Evolutionary conservation across 2,329 filamentous ascomycete genomes (phyloP), one percentile per base, ranked within the genome.

Genomic region (Peltaster fructicola): DNA sequence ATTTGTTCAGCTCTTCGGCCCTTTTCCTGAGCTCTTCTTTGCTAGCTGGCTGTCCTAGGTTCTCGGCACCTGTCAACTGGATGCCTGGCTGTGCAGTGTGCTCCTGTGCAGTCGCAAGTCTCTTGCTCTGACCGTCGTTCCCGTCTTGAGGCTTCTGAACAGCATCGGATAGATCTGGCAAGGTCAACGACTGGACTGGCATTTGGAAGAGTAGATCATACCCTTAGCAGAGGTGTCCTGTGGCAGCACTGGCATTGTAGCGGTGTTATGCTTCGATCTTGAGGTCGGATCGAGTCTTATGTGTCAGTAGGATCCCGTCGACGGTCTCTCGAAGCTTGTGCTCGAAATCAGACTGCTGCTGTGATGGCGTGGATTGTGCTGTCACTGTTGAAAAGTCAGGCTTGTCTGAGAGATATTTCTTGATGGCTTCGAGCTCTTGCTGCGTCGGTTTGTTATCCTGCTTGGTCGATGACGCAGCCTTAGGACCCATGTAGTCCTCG

Each of bases 21-120:
- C 57, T 46, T 47, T 54, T 57, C 53, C 53, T 57, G 20, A 60
- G 41, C 37, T 58, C 56, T 35, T 60, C 58, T 43, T 59, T 61
- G 40, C 48, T 56, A 23, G 47, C 54, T 5, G 53, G 47, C 41
- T 57, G 41, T 12, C 50, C 51, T 17, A 62, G 38, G 31, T 57
- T 49, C 28, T 59, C 44, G 6, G 51, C 44, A n/a, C 56, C n/a
- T n/a, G n/a, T n/a, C n/a, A n/a, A n/a, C n/a, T n/a, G n/a, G n/a
- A n/a, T n/a, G 10, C 57, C 58, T 15, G 47, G 52, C 32, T 52
- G 52, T 8, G 52, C 53, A 30, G 50, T 46, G 43, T 58, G 53
- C 24, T 56, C 47, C 17, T 51, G 35, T 8, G 45, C 41, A 17
- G 44, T 39, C 3, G 48, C 47, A 23, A 42, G 44, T 17, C 47